Percentiles rank a stretch among this genome's conserved stretches.
Evolutionary conservation across 1,284 basidiomycete species (phyloP).

Genomic region (Malassezia furfur): DNA sequence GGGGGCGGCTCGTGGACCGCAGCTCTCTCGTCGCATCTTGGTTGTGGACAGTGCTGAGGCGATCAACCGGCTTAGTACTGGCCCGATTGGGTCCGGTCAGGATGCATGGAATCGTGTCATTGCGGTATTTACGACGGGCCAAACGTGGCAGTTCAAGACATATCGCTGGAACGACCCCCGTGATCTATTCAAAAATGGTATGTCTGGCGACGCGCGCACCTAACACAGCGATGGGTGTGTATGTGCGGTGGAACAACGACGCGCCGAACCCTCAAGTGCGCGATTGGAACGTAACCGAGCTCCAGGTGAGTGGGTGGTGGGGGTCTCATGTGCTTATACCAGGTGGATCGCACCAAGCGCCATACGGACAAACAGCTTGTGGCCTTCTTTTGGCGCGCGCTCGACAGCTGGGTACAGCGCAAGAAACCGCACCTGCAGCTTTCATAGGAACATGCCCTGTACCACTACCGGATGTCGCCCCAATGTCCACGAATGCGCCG

Average conservation of each 20-base stretch:
- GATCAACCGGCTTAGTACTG: constrained; percentile 68
- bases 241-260: constrained; percentile 85
- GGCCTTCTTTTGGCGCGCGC: constrained; percentile 82
- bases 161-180: constrained; percentile 93
- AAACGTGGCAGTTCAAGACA: constrained; percentile 90
- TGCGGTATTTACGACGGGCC: constrained; percentile 92
- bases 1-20: neutral
- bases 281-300: constrained; percentile 92
- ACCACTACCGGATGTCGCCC: constrained; percentile 41
- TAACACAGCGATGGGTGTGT: constrained; percentile 49
- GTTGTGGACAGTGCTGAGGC: constrained; percentile 89
- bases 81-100: constrained; percentile 15
- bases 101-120: constrained; percentile 68
- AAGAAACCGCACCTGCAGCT: constrained; percentile 29
- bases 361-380: constrained; percentile 93
- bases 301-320: constrained; percentile 58
- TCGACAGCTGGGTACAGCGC: constrained; percentile 68
- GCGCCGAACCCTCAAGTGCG: constrained; percentile 75
- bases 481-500: constrained; percentile 42
- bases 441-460: constrained; percentile 1
- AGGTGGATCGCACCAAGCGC: constrained; percentile 51
- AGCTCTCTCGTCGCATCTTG: constrained; percentile 55
- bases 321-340: constrained; percentile 16
- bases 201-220: constrained; percentile 22
- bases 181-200: constrained; percentile 83